A percentile compares a stretch with the other conserved stretches of the same genome.
Conservation (phyloP, 2,329 filamentous ascomycete species). For the Xylaria polymorpha region DNA sequence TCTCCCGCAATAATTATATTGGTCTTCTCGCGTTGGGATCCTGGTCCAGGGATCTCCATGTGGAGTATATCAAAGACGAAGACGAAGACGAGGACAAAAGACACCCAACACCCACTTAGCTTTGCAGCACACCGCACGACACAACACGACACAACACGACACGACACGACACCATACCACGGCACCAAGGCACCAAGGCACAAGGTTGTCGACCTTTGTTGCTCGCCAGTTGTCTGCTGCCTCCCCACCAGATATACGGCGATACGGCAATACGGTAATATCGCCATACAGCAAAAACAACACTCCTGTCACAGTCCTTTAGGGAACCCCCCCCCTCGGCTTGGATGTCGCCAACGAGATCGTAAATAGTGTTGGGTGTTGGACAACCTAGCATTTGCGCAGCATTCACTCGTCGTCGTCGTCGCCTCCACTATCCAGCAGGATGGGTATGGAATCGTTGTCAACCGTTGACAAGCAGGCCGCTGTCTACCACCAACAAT, state of each 20-base stretch:
- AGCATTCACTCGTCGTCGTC: not conserved
- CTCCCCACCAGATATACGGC: not conserved
- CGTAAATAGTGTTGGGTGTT: constrained; percentile 57
- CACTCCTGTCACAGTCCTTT: constrained; percentile 50
- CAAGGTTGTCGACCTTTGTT: constrained; percentile 16
- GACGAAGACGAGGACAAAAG: constrained; percentile 17
- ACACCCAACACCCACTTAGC: not conserved
- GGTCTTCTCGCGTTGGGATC: constrained; percentile 19
- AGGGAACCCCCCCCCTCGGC: constrained; percentile 6
- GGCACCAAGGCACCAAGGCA: not conserved
- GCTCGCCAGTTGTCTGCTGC: constrained; percentile 47
- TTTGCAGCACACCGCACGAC: constrained; percentile 6
- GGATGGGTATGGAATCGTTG: constrained; percentile 47
- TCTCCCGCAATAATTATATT: constrained; percentile 26
- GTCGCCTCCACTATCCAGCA: constrained; percentile 6
- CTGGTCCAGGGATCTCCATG: constrained; percentile 18
- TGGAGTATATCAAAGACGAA: constrained; percentile 21
- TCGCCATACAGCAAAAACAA: constrained; percentile 55
- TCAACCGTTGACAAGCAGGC: constrained; percentile 41
- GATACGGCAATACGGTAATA: not conserved
- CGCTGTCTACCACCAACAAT: constrained; percentile 46
- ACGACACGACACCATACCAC: constrained; percentile 1
- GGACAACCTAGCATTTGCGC: constrained; percentile 51
- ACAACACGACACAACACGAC: constrained; percentile 10
- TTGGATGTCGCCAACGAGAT: constrained; percentile 64